phyloP scores from a whole-genome alignment of 2,329 filamentous ascomycete species.

The Knoxdaviesia proteae region DNA sequence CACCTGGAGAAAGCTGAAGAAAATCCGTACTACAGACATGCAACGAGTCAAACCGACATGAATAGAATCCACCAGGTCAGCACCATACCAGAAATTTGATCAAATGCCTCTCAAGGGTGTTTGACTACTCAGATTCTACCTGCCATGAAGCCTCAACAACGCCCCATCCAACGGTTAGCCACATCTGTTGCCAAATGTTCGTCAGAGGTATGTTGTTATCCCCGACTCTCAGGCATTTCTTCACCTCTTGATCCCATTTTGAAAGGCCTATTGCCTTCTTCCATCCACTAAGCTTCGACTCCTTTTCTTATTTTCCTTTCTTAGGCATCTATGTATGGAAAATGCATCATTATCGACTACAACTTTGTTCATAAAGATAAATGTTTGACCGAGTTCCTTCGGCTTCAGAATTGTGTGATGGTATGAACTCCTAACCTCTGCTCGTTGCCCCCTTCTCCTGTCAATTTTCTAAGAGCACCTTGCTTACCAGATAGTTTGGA shows the following conservation, averaged over 20 bases:
- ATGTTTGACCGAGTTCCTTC: slow-evolving; percentile 69
- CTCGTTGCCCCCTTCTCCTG: too few relatives aligned
- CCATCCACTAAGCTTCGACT: neutral
- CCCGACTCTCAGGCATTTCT: neutral
- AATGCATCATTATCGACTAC: slow-evolving; percentile 80
- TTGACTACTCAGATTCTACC: too few relatives aligned
- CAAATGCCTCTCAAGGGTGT: too few relatives aligned
- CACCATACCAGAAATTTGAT: too few relatives aligned
- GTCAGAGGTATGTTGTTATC: slow-evolving; percentile 21
- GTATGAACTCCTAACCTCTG: slow-evolving; percentile 24
- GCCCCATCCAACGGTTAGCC: slow-evolving; percentile 34
- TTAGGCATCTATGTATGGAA: slow-evolving; percentile 70
- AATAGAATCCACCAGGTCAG: too few relatives aligned
- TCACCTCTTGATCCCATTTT: neutral
- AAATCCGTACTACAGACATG: too few relatives aligned
- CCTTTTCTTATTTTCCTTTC: neutral
- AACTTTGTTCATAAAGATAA: slow-evolving; percentile 80
- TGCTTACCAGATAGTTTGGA: neutral
- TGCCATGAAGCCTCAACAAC: too few relatives aligned
- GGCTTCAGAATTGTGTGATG: slow-evolving; percentile 69
- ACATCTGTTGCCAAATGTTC: slow-evolving; percentile 32
- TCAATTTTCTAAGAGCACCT: too few relatives aligned
- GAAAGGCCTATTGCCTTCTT: neutral
- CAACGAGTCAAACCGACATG: too few relatives aligned
- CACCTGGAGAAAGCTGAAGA: too few relatives aligned